Evolutionary conservation across 306 rosid species (phyloP).

Genomic region (Lathyrus tuberosus): DNA sequence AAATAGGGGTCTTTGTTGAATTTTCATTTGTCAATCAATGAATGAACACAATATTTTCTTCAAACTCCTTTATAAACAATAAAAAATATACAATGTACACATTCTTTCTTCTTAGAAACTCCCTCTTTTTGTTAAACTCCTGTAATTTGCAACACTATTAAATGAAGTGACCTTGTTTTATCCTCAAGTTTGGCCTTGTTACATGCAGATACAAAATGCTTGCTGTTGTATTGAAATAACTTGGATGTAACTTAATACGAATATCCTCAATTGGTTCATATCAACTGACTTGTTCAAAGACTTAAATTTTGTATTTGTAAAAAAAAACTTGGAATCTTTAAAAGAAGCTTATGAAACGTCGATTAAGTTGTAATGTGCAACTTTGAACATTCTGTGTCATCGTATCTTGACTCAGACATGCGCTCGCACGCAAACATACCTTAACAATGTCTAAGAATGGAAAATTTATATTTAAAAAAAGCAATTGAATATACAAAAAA

Average conservation of each 20-base stretch:
- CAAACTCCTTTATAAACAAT: conserved; percentile 4
- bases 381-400: not conserved
- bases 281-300: not conserved
- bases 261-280: conserved; percentile 10
- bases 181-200: conserved; percentile 5
- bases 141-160: not conserved
- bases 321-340: not conserved
- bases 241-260: not conserved
- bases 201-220: conserved; percentile 10
- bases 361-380: not conserved
- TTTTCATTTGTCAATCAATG: conserved; percentile 8
- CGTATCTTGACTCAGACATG: not conserved
- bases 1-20: conserved; percentile 47
- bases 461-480: too few species aligned
- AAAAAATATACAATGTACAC: not conserved
- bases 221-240: conserved; percentile 5
- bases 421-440: not conserved
- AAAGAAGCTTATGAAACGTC: not conserved
- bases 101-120: conserved; percentile 15
- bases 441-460: not conserved
- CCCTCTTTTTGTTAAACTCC: not conserved
- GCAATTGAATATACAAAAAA: too few species aligned
- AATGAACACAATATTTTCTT: not conserved
- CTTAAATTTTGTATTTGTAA: not conserved
- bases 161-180: not conserved